Base-by-base conservation (phyloP, 2,329 filamentous ascomycete genomes). In the Sordariomycetes sp. region DNA sequence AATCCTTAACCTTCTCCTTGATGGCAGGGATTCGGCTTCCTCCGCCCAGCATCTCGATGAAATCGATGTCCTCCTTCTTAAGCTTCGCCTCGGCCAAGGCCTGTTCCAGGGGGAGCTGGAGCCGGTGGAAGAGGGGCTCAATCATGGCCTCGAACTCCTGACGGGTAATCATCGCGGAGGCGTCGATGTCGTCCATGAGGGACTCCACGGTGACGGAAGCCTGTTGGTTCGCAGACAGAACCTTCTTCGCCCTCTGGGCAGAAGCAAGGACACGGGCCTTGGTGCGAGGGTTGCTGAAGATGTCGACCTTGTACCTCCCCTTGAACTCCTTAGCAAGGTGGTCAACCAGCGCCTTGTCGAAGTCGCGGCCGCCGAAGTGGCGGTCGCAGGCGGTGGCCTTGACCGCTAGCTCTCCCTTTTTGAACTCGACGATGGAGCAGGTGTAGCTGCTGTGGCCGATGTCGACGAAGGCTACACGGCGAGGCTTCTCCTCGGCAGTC, bases 191-290 rank as follows among this genome's bases (percentile, higher is more conserved):
- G 74, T 97, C 95, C 92, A 99, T 97, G 65, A 99, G 80, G 40
- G 92, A 97, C 79, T 99, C 94, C 68, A 99, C 95, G 80, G 92
- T 97, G 73, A 99, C 76, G 55, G 93, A 90, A 20, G 93, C 91
- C 69, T 88, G 83, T 65, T 92, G 88, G 78, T 97, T 97, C 71
- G 94, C 94, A 40, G 93, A 97, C 59, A 99, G 80, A 59, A 97
- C 87, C 85, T 97, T 97, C 87, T 99, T 99, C 71, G 96, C 78
- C 82, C 96, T 97, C 82, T 99, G 94, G 58, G 92, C 91, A 59
- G 89, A 91, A 61, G 90, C 86, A 50, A 89, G 82, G 66, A 95
- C 89, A 71, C 94, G 90, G 65, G 92, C 85, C 73, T 87, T 83
- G 60, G 93, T 94, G 78, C 96, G 96, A 64, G 86, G 83, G 77